Base-by-base conservation (phyloP, 75 land plant species). In the Picea sitchensis region DNA sequence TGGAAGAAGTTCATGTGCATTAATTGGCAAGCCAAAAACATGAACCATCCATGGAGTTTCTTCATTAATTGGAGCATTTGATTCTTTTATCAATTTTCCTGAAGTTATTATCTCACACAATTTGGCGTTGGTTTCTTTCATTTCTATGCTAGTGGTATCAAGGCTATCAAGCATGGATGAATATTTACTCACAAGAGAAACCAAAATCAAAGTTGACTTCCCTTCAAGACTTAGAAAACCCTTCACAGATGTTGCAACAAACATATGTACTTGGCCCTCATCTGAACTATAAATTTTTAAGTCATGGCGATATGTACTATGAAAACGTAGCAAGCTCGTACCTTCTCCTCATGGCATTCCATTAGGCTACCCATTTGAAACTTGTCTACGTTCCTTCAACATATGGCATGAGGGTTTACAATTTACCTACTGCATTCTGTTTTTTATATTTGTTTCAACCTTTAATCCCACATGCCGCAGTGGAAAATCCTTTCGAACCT, bases 191-290 rank as follows among this genome's bases (percentile, higher is more conserved):
- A 97, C 99, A 84, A 97, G 99, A 21, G 99, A 97, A 79, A 97
- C 98, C 99, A 97, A 82, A 58, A 97, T 97, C 59, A 98, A 98
- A 54, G 99, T 97, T 65, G 95, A 81, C 77, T 88, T 93, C 23
- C 99, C 99, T 87, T 97, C 99, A 74, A 97, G 82, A 76, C 95
- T 98, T 73, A 97, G 92, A 73, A 97, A 89, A 26, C 99, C 99
- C 90, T 97, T 97, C 51, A 98, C 99, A 90, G 95, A 97, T 65
- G 99, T 98, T 78, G 99, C 99, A 73, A 98, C 95, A 78, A 98
- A 97, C 99, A 97, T 97, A 98, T 97, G 97, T 54, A 97, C 98
- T 80, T 98, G 93, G 4, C 99, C 99, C 83, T 97, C 99, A 85
- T 97, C 98, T 77, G 99, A 97, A 71, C 99, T 97, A 83, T 97